Evolutionary conservation across 768 basidiomycete species (phyloP), one percentile per base, ranked within the genome.

Genomic region (Suillus paluster): DNA sequence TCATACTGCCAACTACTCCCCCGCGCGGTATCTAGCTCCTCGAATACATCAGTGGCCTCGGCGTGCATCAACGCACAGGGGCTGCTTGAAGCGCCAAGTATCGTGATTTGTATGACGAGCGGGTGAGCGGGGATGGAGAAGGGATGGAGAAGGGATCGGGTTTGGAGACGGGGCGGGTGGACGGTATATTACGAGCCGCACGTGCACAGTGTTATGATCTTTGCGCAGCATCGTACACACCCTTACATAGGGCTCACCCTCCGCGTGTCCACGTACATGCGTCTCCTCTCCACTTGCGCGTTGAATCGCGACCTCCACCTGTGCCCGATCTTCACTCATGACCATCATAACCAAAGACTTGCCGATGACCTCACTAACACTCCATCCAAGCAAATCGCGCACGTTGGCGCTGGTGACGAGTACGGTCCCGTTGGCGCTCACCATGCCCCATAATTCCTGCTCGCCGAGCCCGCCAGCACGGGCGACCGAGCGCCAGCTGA

Each of bases 1-100:
- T 95, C 93, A 67, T 94, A 97, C 77, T 97, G 95, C 95, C 95
- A 97, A 66, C 92, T 94, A 36, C 89, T 89, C 12, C 85, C 88
- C 5, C 89, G 78, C 15, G 77, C 73, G 0, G 83, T 81, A 46
- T 90, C 86, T 15, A 95, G 81, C 71, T 92, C 91, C 44, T 85
- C 86, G 64, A 94, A 94, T 19, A 94, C 72, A 65, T 92, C 80
- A 62, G 75, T 69, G 8, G 11, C 42, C 10, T 49, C 27, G 2
- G 69, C 30, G 44, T 68, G 72, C 34, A 57, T 63, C 52, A 66
- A 33, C 12, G 66, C 34, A 49, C 36, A 44, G 49, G 55, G 62
- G 39, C 17, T 58, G 46, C 33, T 48, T 4, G 30, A 19, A 14
- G 52, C 23, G 19, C 64, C 58, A 23, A 77, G 57, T 2, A 72